Base-by-base conservation (phyloP, 2,329 filamentous ascomycete species). In the Colletotrichum lentis region DNA sequence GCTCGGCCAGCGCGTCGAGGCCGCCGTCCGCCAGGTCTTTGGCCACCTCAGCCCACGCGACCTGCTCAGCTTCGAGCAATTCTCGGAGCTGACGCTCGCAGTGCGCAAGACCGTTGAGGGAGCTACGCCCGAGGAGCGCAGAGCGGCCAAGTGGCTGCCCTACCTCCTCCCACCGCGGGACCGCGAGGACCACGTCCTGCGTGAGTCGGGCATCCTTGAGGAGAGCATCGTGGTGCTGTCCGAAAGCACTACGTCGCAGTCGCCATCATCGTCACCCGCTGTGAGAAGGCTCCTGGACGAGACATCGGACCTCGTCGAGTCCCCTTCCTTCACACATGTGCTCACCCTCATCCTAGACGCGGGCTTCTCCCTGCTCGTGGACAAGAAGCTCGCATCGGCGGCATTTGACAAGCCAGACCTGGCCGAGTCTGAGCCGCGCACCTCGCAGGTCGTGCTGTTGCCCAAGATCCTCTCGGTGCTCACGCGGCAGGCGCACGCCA, bases 241-340 rank as follows among this genome's bases (percentile, higher is more conserved):
- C 61, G 70, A 43, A 69, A 71, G 62, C 16, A 67, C 78, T 3
- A 75, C 78, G 8, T 74, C 78, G 3, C 74, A 81, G 2, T 73
- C 80, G n/a, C 72, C 79, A 14, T 77, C 82, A 37, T 83, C 85
- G n/a, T 77, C 84, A 12, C 77, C 80, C 7, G 87, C 89, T 1
- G 87, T 99, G 64, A 89, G 95, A 64, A 90, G 92, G 66, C 86
- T 99, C 22, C 87, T 99, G 1, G 95, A 99, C 77, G 96, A 99
- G 82, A 98, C 96, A 2, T 92, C 95, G 46, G 96, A 99, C 77
- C 86, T 99, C 27, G 90, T 98, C 75, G 96, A 99, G 76, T 97
- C 96, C 1, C 96, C 96, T 0, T 88, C 92, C 43, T 98, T 98
- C 79, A 87, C 90, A 0, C 91, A 94, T 74, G 94, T 99, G 43